Conservation (phyloP, 164 flowering plant genomes). For the Chloranthus sessilifolius region DNA sequence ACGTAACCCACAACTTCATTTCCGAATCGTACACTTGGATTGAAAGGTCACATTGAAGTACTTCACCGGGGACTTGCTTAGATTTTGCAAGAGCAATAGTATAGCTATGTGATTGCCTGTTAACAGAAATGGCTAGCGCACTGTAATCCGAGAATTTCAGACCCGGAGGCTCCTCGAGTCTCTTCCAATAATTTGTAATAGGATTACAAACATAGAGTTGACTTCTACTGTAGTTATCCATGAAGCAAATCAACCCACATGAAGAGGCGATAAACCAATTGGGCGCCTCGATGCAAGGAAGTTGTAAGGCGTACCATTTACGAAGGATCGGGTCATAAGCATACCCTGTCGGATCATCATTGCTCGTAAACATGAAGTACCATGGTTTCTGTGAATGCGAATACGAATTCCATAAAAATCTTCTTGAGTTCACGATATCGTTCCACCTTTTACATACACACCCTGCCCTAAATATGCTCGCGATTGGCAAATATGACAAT, state of each 20-base stretch:
- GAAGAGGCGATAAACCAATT: slow-evolving; percentile 76
- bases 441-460: slow-evolving; percentile 88
- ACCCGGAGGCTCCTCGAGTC: slow-evolving; percentile 59
- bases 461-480: slow-evolving; percentile 78
- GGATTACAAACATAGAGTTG: slow-evolving; percentile 75
- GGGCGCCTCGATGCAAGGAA: slow-evolving; percentile 59
- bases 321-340: slow-evolving; percentile 75
- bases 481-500: slow-evolving; percentile 66
- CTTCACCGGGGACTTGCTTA: slow-evolving; percentile 73
- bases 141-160: slow-evolving; percentile 64
- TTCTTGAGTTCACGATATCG: slow-evolving; percentile 58
- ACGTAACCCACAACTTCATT: slow-evolving; percentile 56
- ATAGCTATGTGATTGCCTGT: slow-evolving; percentile 41
- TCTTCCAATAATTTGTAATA: slow-evolving; percentile 45
- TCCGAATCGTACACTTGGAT: slow-evolving; percentile 66
- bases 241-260: slow-evolving; percentile 75
- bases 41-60: slow-evolving; percentile 80
- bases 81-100: slow-evolving; percentile 64
- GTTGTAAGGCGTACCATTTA: slow-evolving; percentile 80
- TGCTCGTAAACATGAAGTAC: slow-evolving; percentile 92
- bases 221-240: slow-evolving; percentile 66
- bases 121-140: slow-evolving; percentile 63
- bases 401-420: slow-evolving; percentile 61
- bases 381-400: slow-evolving; percentile 62
- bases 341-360: slow-evolving; percentile 73